Evolutionary conservation across 2,329 filamentous ascomycete species (phyloP).

Genomic region (Orbilia oligospora): DNA sequence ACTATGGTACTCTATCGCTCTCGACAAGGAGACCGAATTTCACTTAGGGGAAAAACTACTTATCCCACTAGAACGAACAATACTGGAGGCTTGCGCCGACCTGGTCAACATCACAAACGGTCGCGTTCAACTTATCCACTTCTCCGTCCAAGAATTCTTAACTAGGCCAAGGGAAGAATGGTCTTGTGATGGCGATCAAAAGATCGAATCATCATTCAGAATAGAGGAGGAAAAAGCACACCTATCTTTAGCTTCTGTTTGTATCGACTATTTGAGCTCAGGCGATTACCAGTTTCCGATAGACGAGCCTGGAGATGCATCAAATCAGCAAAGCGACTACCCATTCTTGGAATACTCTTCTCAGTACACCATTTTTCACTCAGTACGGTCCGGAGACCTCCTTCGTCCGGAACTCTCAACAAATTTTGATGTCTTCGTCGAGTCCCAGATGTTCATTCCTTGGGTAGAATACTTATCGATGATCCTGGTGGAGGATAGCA

Average conservation of each 20-base stretch:
- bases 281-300: not conserved
- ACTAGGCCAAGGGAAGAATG: not conserved
- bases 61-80: not conserved
- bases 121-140: slow-evolving; percentile 8
- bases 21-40: not conserved
- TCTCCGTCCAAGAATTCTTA: slow-evolving; percentile 20
- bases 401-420: no score
- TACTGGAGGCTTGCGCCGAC: slow-evolving; percentile 11
- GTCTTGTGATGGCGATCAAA: not conserved
- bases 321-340: not conserved
- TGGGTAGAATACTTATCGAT: not conserved
- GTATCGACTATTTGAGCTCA: not conserved
- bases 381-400: not conserved
- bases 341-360: slow-evolving; percentile 21
- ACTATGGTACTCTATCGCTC: not conserved
- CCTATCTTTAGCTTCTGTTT: not conserved
- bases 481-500: not conserved
- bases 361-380: slow-evolving; percentile 1
- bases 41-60: not conserved
- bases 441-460: not conserved
- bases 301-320: not conserved
- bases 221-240: not conserved
- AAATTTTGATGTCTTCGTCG: not conserved
- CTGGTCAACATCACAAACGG: slow-evolving; percentile 10
- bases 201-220: slow-evolving; percentile 2